Evolutionary conservation across 2,329 filamentous ascomycete species (phyloP).

Genomic region (Beauveria sp.): DNA sequence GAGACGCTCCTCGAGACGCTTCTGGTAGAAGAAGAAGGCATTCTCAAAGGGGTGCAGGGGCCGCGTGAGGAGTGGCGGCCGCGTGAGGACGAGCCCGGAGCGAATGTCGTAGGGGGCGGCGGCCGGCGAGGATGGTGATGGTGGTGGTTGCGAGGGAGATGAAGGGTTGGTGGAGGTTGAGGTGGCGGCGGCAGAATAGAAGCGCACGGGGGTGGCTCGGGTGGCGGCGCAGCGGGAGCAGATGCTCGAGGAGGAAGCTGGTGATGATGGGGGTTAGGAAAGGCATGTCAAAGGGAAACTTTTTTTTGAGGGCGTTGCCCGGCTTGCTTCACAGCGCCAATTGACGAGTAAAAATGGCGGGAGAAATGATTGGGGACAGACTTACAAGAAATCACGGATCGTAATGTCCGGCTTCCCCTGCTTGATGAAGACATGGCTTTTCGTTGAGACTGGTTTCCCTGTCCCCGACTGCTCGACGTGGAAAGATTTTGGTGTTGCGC

Average conservation of each 20-base stretch:
- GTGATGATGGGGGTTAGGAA: background rate
- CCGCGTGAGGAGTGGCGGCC: constrained; percentile 79
- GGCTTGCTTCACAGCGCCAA: background rate
- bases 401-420: constrained; percentile 33
- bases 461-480: background rate
- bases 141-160: constrained; percentile 7
- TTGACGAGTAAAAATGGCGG: background rate
- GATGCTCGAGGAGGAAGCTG: constrained; percentile 23
- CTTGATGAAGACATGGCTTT: constrained; percentile 9
- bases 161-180: constrained; percentile 9
- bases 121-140: background rate
- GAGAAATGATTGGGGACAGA: background rate
- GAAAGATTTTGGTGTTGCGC: constrained; percentile 5
- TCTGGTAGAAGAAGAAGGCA: constrained; percentile 94
- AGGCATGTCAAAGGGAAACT: background rate
- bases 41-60: constrained; percentile 82
- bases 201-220: constrained; percentile 21
- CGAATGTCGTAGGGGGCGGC: constrained; percentile 40
- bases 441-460: background rate
- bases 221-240: constrained; percentile 32
- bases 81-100: constrained; percentile 74
- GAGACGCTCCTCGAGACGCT: constrained; percentile 88
- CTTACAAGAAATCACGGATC: constrained; percentile 45
- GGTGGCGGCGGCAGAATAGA: constrained; percentile 28
- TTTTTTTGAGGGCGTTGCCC: too few relatives aligned